Conservation (phyloP, 2,329 filamentous ascomycete genomes). For the Talaromyces sp. region DNA sequence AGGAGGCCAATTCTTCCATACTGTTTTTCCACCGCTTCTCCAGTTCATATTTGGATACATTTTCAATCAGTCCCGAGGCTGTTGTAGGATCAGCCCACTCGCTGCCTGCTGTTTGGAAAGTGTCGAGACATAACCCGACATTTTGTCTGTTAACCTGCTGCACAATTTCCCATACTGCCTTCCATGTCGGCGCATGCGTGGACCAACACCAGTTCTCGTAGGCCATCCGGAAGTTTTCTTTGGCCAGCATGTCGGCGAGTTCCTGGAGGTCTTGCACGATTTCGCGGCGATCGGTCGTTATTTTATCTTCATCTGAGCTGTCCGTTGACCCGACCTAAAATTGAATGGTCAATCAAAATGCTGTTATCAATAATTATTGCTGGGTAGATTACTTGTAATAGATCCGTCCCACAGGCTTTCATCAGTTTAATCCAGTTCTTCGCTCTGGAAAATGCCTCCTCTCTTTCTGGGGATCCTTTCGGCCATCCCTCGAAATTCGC, state of each 20-base stretch:
- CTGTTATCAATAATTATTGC: not conserved
- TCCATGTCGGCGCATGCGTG: conserved; percentile 66
- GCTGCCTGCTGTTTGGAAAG: conserved; percentile 69
- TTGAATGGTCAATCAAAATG: not conserved
- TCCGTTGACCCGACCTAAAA: conserved; percentile 61
- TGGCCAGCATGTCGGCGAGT: conserved; percentile 60
- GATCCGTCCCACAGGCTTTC: conserved; percentile 64
- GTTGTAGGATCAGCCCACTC: conserved; percentile 73
- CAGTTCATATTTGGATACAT: conserved; percentile 46
- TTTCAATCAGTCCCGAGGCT: conserved; percentile 56
- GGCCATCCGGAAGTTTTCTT: conserved; percentile 59
- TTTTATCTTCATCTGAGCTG: conserved; percentile 48
- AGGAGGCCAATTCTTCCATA: conserved; percentile 54
- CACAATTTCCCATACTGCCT: conserved; percentile 67
- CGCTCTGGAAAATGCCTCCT: conserved; percentile 62
- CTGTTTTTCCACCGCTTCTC: conserved; percentile 52
- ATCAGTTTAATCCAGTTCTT: conserved; percentile 69
- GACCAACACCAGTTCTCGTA: conserved; percentile 86
- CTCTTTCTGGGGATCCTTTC: conserved; percentile 53
- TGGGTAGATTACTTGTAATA: conserved; percentile 58
- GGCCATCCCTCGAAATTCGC: conserved; percentile 74
- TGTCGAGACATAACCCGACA: conserved; percentile 72
- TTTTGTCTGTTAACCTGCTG: conserved; percentile 61
- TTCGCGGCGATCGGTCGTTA: conserved; percentile 49
- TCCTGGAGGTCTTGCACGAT: conserved; percentile 61